Percentiles rank a stretch among this genome's conserved stretches.
These are phyloP conservation scores for Neurospora tetraspora DNA, from an alignment of 495 filamentous ascomycete genomes.

Conservation along the genomic window DNA sequence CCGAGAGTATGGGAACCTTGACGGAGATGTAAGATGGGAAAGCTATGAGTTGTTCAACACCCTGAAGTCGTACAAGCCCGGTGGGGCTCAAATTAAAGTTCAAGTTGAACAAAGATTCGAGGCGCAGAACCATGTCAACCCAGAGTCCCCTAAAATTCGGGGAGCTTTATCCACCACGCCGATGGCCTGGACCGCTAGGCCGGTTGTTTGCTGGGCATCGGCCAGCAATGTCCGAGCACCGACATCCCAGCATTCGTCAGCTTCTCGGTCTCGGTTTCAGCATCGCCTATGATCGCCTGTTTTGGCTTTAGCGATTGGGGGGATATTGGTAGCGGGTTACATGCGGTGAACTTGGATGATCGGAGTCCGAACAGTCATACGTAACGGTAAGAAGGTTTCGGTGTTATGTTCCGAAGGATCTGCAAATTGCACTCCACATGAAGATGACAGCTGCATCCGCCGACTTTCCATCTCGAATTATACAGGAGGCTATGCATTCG, in stretches of 20 bases:
- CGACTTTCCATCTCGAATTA: neutral
- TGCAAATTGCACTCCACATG: neutral
- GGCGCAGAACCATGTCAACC: neutral
- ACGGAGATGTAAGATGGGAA: neutral
- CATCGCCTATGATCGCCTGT: neutral
- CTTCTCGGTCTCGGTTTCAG: neutral
- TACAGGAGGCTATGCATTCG: neutral
- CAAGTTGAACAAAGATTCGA: neutral
- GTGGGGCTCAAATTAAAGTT: neutral
- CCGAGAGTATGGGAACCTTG: neutral
- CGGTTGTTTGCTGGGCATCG: neutral
- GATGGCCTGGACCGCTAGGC: neutral
- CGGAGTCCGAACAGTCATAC: neutral
- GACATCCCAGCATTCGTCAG: neutral
- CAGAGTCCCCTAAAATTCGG: neutral
- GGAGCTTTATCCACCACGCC: neutral
- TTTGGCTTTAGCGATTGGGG: neutral
- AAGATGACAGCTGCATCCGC: neutral
- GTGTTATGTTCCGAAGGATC: neutral
- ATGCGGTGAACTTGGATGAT: neutral
- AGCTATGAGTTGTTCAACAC: neutral
- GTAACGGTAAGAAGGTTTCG: neutral
- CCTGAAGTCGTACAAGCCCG: neutral
- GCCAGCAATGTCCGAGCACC: neutral
- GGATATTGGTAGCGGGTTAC: neutral